Evolutionary conservation across 495 filamentous ascomycete genomes (phyloP), one percentile per base, ranked within the genome.

Genomic region (Lepidopterella palustris): DNA sequence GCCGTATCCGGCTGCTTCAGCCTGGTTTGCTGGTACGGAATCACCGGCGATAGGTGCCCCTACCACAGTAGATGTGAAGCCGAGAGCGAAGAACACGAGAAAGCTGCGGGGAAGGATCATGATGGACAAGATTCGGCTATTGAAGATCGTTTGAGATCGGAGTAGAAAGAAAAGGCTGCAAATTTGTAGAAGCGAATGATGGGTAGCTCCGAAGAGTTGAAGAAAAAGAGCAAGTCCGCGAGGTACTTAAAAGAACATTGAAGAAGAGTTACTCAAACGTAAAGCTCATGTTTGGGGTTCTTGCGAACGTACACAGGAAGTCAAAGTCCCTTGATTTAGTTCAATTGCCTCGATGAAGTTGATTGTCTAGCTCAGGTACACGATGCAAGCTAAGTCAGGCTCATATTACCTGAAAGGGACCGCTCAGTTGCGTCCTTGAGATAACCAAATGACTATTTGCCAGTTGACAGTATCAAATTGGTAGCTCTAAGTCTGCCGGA

Each of bases 1-100:
- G 51, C 66, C 21, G 66, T 63, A 60, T 67, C 57, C 28, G 31
- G 63, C 39, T 63, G 35, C 13, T 18, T 42, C 35, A 42, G 35
- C 35, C 35, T 42, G 13, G 3, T 18, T 42, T 13, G 35, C 35
- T 42, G 18, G 13, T 11, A 42, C 18, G 18, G 35, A 11, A 42
- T 42, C 35, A 42, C 18, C 35, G 13, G 35, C 35, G 25, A 50
- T 25, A 15, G 47, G 47, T 25, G 47, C 47, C 23, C 20, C 47
- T 13, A 50, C 25, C 21, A 50, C 47, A 27, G 47, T 24, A 5
- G 47, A 8, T 15, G 24, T 15, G 15, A 24, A 24, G 25, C 47
- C 47, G 26, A 50, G 21, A 15, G 25, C 47, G 5, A 50, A 27
- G 47, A 27, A 13, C 4, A 24, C 47, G 24, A 50, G 18, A 24